Base-by-base conservation (phyloP, 345 rosid genomes). In the Syzygium oleosum region DNA sequence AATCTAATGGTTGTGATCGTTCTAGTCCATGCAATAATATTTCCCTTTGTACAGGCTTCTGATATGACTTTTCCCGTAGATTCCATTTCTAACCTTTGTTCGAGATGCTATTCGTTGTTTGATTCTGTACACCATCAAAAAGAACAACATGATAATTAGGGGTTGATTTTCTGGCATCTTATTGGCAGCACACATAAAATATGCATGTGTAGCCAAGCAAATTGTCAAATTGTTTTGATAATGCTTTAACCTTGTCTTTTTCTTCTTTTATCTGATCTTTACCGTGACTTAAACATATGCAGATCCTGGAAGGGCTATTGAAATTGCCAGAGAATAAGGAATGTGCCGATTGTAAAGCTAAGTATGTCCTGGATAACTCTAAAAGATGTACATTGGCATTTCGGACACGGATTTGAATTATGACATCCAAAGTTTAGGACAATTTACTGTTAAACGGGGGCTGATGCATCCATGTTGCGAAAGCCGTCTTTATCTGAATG, bases 311-410 rank as follows among this genome's bases (percentile, higher is more conserved):
- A 92, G 93, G 97, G 52, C 98, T 96, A 87, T 95, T 97, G 88
- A 95, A 95, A 92, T 93, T 95, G 92, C 98, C 98, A 6, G 98
- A 96, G 90, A 97, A 95, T 91, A 94, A 93, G 92, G 99, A 97
- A 91, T 97, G 99, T 86, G 99, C 99, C 52, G 99, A 96, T 92
- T 97, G 99, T 95, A 97, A 96, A 93, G 87, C 95, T 90, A 97
- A 96, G 99, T 97, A 96, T 86, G 95, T 91, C 52, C 73, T 51
- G n/a, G 52, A 58, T 84, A 77, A 58, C 89, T 73, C 80, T 63
- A 21, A 52, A 23, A 34, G 84, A 27, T 87, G 14, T 73, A 41
- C 49, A 73, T 38, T 38, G 49, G 27, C 83, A 73, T 73, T 73
- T 21, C 1, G 2, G 83, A 73, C 83, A 73, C 3, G 25, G 8